Percentiles rank a stretch among this genome's conserved stretches.
Conservation (phyloP, 78 protist species). For the Chrysochromulina tobinii region DNA sequence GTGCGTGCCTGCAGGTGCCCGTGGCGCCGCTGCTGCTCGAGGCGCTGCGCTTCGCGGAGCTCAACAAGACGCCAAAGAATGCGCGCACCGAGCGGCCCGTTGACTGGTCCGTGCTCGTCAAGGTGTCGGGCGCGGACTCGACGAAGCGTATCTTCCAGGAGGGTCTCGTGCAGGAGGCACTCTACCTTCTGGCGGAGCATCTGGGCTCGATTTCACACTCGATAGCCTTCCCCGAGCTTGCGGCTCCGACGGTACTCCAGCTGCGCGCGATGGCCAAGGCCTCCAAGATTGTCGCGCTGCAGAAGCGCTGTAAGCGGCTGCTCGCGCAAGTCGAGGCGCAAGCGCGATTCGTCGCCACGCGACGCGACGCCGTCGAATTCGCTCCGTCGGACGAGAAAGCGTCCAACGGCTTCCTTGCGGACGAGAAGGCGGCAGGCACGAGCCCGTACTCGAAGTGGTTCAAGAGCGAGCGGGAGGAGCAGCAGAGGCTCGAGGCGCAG, state of each 20-base stretch:
- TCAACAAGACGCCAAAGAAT: neutral
- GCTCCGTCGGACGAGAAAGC: no score
- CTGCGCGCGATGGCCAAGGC: neutral
- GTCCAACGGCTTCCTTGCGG: no score
- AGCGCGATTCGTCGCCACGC: no score
- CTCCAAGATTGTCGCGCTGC: neutral
- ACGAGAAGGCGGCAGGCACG: no score
- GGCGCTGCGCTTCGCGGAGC: neutral
- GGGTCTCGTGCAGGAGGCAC: neutral
- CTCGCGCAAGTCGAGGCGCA: neutral
- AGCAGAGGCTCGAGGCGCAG: no score
- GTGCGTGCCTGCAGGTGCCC: neutral
- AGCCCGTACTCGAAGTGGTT: no score
- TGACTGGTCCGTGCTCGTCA: neutral
- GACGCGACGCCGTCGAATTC: no score
- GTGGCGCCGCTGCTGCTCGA: neutral
- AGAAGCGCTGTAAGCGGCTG: neutral
- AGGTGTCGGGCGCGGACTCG: neutral
- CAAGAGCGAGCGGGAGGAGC: no score
- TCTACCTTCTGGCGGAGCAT: neutral
- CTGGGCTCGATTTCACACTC: neutral
- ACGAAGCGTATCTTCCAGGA: neutral
- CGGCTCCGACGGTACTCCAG: neutral
- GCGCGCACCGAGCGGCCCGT: neutral
- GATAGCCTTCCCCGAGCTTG: constrained; percentile 20